Evolutionary conservation across 371 early-diverging fungal genomes (phyloP), one percentile per base, ranked within the genome.

Genomic region (Sporodiniella umbellata): DNA sequence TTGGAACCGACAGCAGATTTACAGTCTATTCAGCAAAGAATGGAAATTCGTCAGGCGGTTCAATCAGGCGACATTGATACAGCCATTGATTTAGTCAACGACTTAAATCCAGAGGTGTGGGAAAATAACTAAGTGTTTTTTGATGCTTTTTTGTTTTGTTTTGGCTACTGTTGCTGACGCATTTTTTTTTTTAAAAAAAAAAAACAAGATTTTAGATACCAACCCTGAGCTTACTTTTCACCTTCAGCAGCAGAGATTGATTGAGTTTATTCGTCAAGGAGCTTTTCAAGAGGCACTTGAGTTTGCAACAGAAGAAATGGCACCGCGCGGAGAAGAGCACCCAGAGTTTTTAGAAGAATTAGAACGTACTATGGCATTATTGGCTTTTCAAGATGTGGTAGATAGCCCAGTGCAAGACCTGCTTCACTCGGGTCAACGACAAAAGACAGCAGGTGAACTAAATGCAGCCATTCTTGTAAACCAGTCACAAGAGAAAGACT

Each of bases 281-380:
- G 64, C 81, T 25, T 81, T 89, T 38, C 66, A 66, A 21, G 93
- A 91, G 31, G 99, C 97, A 2, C 69, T 98, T 10, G 88, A 87
- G 56, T 97, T 96, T 79, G 98, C 99, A 1, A 93, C 94, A 59
- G 96, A 96, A 45, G 97, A 97, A 66, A 76, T 97, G 72, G 97
- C 96, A 12, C 93, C 96, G 11, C 84, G 93, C 15, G 98, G 96
- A 3, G 95, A 95, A 67, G 95, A 96, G 55, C 70, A 93, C 78
- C 96, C 95, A 8, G 95, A 93, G 66, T 90, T 96, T 63, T 64
- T 97, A 22, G 83, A 88, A 40, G 97, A 98, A 60, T 70, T 97
- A 33, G 99, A 98, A 59, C 78, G 85, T 21, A 94, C 97, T 1
- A 96, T 98, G 98, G 89, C 96, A 0, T 67, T 97, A 49, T 68